Evolutionary conservation across 2,329 filamentous ascomycete species (phyloP).

Genomic region (Verticillium zaregamsianum): DNA sequence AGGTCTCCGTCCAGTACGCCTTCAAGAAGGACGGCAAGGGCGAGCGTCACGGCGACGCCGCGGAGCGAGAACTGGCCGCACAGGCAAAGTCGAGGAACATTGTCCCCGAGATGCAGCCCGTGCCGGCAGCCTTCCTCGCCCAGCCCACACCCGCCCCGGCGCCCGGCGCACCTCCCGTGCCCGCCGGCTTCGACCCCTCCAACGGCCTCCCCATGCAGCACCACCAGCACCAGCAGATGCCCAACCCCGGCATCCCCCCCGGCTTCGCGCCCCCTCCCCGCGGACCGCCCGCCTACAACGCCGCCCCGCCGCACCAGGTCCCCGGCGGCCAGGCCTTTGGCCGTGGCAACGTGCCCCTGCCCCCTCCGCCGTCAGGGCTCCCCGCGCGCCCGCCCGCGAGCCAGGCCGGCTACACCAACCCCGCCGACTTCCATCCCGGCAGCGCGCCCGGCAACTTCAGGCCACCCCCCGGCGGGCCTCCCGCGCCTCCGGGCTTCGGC

Average conservation of each 20-base stretch:
- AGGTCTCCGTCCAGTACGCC: constrained; percentile 93
- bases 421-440: constrained; percentile 44
- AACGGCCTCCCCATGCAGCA: constrained; percentile 19
- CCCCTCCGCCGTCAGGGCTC: constrained; percentile 45
- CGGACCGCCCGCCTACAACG: constrained; percentile 29
- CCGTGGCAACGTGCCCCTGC: constrained; percentile 32
- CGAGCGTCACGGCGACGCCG: constrained; percentile 90
- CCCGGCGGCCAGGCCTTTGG: constrained; percentile 9
- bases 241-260: constrained; percentile 23
- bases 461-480: constrained; percentile 30
- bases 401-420: constrained; percentile 40
- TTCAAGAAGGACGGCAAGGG: constrained; percentile 99
- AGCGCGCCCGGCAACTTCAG: constrained; percentile 23
- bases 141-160: constrained; percentile 19
- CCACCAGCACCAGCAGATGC: constrained; percentile 7
- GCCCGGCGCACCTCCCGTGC: constrained; percentile 10
- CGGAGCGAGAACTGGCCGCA: constrained; percentile 84
- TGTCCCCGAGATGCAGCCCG: constrained; percentile 70
- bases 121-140: constrained; percentile 68
- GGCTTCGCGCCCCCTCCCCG: constrained; percentile 32
- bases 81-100: constrained; percentile 95
- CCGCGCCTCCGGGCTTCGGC: constrained; percentile 33
- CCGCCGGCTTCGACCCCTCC: constrained; percentile 29
- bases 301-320: constrained; percentile 8
- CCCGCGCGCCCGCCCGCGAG: constrained; percentile 45